Percentiles rank a stretch among this genome's conserved stretches.
Evolutionary conservation across 2,329 filamentous ascomycete species (phyloP).

Genomic region (Alternaria sp.): DNA sequence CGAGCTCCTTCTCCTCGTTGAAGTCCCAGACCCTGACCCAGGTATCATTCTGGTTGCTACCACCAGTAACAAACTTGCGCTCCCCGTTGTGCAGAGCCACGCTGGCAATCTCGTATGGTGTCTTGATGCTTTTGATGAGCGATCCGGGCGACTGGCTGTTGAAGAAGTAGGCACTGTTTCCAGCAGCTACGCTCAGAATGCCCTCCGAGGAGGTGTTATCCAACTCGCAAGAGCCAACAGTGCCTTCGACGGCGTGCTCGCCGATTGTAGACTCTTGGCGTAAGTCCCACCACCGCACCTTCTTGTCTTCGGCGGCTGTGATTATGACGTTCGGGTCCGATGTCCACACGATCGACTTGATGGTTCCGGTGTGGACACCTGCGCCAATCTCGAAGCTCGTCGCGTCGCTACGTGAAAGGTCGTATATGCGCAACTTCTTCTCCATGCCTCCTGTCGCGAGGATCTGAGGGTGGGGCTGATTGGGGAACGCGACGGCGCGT

Average conservation of each 20-base stretch:
- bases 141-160: conserved; percentile 72
- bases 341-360: conserved; percentile 97
- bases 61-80: conserved; percentile 86
- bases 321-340: conserved; percentile 85
- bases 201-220: conserved; percentile 68
- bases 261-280: conserved; percentile 76
- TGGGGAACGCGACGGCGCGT: conserved; percentile 82
- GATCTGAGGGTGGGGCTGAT: conserved; percentile 76
- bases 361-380: conserved; percentile 81
- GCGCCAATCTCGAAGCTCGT: conserved; percentile 84
- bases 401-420: conserved; percentile 68
- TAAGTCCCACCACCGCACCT: conserved; percentile 92
- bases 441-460: conserved; percentile 94
- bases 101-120: conserved; percentile 86
- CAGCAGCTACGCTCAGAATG: conserved; percentile 88
- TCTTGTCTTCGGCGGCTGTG: conserved; percentile 89
- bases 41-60: conserved; percentile 77
- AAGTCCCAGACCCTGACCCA: conserved; percentile 97
- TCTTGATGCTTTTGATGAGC: conserved; percentile 78
- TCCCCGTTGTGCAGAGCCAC: conserved; percentile 85
- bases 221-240: conserved; percentile 92
- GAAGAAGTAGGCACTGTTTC: conserved; percentile 93
- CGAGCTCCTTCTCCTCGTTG: conserved; percentile 81
- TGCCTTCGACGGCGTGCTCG: conserved; percentile 78
- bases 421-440: conserved; percentile 95